phyloP scores from a whole-genome alignment of 768 basidiomycete genomes.

The Mycena leptocephala region DNA sequence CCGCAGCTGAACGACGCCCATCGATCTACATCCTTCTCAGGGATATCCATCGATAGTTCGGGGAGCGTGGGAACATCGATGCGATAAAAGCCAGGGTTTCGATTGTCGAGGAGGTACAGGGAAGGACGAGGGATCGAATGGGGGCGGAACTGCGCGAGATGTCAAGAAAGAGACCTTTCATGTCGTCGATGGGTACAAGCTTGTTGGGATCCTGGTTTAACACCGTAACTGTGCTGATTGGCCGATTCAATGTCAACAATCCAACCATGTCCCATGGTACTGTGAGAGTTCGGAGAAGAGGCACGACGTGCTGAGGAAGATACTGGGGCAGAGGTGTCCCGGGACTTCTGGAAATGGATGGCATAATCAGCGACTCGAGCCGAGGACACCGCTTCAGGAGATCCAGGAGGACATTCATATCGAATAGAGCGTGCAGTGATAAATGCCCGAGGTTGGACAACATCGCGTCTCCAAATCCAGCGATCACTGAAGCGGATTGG shows the following conservation, averaged over 20 bases:
- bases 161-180: not conserved
- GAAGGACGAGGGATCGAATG: too few species aligned
- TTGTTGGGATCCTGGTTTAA: not conserved
- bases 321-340: not conserved
- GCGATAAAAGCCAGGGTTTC: too few species aligned
- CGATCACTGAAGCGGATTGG: not conserved
- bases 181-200: not conserved
- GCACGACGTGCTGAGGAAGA: not conserved
- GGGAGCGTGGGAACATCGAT: too few species aligned
- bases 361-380: not conserved
- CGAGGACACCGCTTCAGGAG: not conserved
- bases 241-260: not conserved
- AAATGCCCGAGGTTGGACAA: not conserved
- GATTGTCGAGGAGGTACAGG: too few species aligned
- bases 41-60: too few species aligned
- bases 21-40: too few species aligned
- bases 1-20: too few species aligned
- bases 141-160: too few species aligned
- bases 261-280: not conserved
- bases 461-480: not conserved
- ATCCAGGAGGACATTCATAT: not conserved
- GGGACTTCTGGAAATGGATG: not conserved
- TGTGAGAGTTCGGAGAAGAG: not conserved
- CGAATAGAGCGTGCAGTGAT: not conserved
- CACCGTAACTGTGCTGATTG: not conserved